Conservation (phyloP, 805 yeast genomes). For the Saccharomycopsis oosterbeekiorum region DNA sequence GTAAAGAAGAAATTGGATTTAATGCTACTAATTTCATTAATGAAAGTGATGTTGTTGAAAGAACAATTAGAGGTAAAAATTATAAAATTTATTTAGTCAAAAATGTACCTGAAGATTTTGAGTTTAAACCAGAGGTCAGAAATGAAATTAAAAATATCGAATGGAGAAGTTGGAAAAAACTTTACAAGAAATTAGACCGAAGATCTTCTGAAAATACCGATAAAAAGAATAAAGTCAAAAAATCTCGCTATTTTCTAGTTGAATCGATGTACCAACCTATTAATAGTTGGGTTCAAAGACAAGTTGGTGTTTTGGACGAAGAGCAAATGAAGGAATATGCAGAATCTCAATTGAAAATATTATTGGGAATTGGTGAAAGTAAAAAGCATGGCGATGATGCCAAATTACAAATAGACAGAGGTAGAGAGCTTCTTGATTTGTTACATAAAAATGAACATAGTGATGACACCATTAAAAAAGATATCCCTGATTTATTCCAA, state of each 20-base stretch:
- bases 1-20: constrained; percentile 87
- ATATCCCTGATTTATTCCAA: constrained; percentile 10
- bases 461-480: not conserved
- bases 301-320: constrained; percentile 40
- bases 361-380: constrained; percentile 46
- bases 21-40: constrained; percentile 62
- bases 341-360: constrained; percentile 51
- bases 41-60: constrained; percentile 66
- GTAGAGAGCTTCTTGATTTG: constrained; percentile 63
- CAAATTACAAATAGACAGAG: constrained; percentile 44
- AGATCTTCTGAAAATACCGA: constrained; percentile 26
- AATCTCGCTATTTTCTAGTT: constrained; percentile 34
- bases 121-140: constrained; percentile 75
- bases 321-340: constrained; percentile 53
- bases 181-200: constrained; percentile 25
- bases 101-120: constrained; percentile 65
- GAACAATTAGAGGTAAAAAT: constrained; percentile 75
- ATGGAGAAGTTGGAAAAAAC: constrained; percentile 58
- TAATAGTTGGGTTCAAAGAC: constrained; percentile 44
- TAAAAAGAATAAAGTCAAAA: constrained; percentile 17
- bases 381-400: constrained; percentile 22
- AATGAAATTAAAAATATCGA: constrained; percentile 78
- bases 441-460: constrained; percentile 28
- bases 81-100: constrained; percentile 70
- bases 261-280: constrained; percentile 42